phyloP scores from a whole-genome alignment of 2,329 filamentous ascomycete species.

The Nemania abortiva region DNA sequence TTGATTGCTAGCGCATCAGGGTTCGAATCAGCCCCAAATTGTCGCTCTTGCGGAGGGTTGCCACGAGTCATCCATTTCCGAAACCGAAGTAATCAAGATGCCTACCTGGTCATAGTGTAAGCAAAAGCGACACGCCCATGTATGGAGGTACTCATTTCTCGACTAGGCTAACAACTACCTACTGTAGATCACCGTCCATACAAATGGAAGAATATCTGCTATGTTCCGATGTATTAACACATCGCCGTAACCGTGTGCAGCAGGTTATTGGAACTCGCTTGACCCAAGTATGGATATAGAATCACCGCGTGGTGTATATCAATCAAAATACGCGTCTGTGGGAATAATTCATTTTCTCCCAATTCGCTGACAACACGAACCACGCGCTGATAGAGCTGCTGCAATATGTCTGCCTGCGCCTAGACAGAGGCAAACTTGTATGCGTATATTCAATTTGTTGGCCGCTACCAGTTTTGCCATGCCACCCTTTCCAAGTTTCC shows the following conservation, averaged over 20 bases:
- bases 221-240: not conserved
- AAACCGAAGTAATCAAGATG: not conserved
- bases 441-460: not conserved
- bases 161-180: not conserved
- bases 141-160: not conserved
- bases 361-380: not conserved
- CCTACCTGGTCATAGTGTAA: not conserved
- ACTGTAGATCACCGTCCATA: not conserved
- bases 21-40: constrained; percentile 1
- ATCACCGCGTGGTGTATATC: not conserved
- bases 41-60: not conserved
- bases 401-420: not conserved
- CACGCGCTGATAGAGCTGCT: not conserved
- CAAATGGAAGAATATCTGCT: not conserved
- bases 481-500: not conserved
- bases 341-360: not conserved
- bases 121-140: not conserved
- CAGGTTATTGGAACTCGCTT: too few relatives aligned
- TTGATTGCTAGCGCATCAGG: not conserved
- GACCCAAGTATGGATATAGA: not conserved
- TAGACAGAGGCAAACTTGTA: not conserved
- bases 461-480: not conserved
- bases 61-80: constrained; percentile 1
- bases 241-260: not conserved
- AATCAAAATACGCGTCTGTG: constrained; percentile 1